Conservation (phyloP, 176 grass and related monocot genomes). For the Aechmea fasciata region DNA sequence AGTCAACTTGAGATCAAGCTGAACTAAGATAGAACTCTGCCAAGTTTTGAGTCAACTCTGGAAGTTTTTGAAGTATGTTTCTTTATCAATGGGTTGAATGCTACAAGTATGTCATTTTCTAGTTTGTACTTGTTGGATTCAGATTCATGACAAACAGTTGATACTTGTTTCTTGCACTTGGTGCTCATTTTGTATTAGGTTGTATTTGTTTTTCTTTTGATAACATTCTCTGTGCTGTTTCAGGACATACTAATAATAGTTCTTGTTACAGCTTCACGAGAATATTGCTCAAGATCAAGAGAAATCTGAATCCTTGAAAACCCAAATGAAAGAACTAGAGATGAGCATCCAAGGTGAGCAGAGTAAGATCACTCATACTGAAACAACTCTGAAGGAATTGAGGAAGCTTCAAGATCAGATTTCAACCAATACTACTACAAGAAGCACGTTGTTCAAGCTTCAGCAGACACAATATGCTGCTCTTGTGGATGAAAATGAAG, state of each 20-base stretch:
- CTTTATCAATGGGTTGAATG: no score
- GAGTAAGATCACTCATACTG: slow-evolving; percentile 32
- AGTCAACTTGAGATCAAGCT: background rate
- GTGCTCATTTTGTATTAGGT: background rate
- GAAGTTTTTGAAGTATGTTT: no score
- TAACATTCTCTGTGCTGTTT: background rate
- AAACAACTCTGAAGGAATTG: slow-evolving; percentile 55
- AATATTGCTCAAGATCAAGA: slow-evolving; percentile 88
- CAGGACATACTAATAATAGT: background rate
- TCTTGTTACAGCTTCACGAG: slow-evolving; percentile 58
- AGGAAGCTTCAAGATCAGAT: slow-evolving; percentile 71
- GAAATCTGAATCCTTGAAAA: slow-evolving; percentile 71
- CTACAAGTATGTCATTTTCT: background rate
- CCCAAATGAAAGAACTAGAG: slow-evolving; percentile 81
- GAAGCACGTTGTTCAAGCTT: slow-evolving; percentile 68
- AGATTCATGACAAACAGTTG: background rate
- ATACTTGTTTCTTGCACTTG: background rate
- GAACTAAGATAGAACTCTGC: no score
- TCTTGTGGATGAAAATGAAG: slow-evolving; percentile 95
- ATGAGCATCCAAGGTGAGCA: slow-evolving; percentile 42
- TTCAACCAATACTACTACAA: slow-evolving; percentile 40
- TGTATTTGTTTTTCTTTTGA: slow-evolving; percentile 9
- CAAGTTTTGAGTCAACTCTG: no score
- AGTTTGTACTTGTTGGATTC: background rate
- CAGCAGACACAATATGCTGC: slow-evolving; percentile 62